Conservation (phyloP, 2,329 filamentous ascomycete species). For the Fusarium gaditjirri region DNA sequence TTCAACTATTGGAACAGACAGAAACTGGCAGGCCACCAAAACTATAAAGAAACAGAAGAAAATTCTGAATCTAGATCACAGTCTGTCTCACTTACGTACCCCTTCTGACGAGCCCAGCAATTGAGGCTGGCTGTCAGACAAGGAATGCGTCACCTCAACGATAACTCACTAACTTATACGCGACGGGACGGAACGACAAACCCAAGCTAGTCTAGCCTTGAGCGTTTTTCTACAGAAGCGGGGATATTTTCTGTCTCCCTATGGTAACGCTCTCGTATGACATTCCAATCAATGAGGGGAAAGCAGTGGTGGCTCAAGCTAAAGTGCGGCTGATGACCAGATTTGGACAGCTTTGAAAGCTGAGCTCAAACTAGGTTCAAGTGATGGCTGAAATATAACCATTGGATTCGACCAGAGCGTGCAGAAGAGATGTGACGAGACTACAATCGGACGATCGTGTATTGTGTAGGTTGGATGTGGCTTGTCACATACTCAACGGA, state of each 20-base stretch:
- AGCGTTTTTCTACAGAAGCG: not conserved
- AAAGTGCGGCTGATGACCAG: not conserved
- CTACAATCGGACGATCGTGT: not conserved
- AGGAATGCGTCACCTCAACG: not conserved
- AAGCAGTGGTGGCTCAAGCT: not conserved
- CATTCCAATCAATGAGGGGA: not conserved
- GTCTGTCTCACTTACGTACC: not conserved
- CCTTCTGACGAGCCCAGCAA: not conserved
- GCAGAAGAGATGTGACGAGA: not conserved
- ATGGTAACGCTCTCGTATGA: not conserved
- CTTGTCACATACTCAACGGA: not conserved
- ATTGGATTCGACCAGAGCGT: not conserved
- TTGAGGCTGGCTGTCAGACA: not conserved
- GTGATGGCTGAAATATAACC: not conserved
- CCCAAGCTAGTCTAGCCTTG: not conserved
- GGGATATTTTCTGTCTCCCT: not conserved
- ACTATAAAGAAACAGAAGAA: not conserved
- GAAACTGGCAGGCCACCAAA: no score
- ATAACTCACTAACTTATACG: not conserved
- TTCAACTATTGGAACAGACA: not conserved
- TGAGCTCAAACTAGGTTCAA: not conserved
- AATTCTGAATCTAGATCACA: not conserved
- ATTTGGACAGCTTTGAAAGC: not conserved
- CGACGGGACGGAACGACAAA: not conserved
- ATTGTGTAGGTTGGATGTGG: not conserved